These are phyloP conservation scores for Cercospora brassicicola DNA, from an alignment of 2,329 filamentous ascomycete genomes.

Conservation along the genomic window DNA sequence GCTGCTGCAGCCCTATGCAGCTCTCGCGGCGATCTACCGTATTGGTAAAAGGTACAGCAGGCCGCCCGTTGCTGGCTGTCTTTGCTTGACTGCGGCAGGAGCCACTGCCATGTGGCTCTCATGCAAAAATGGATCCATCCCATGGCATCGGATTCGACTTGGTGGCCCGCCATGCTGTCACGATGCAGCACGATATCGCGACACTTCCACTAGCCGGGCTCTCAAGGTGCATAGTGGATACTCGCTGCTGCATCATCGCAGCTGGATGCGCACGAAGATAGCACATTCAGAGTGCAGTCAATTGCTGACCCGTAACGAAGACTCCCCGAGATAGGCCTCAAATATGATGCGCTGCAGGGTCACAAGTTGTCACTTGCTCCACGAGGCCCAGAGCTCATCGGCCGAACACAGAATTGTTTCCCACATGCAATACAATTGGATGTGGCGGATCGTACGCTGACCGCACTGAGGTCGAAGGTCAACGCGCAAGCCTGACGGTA, in stretches of 20 bases:
- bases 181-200: neutral
- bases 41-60: neutral
- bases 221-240: neutral
- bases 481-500: neutral
- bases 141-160: neutral
- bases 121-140: neutral
- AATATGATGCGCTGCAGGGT: neutral
- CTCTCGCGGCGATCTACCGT: constrained; percentile 2
- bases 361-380: neutral
- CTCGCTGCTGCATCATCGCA: neutral
- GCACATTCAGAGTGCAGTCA: neutral
- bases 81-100: constrained; percentile 10
- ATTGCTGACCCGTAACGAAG: neutral
- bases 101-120: constrained; percentile 4
- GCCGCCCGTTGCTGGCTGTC: neutral
- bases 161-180: neutral
- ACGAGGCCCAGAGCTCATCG: neutral
- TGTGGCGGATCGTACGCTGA: neutral
- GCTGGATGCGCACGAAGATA: neutral
- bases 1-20: constrained; percentile 21
- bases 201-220: neutral
- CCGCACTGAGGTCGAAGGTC: neutral
- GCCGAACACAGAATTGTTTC: neutral
- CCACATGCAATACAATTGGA: neutral
- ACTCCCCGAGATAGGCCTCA: neutral